phyloP scores from a whole-genome alignment of 805 yeast genomes.

The Suhomyces kilbournensis region DNA sequence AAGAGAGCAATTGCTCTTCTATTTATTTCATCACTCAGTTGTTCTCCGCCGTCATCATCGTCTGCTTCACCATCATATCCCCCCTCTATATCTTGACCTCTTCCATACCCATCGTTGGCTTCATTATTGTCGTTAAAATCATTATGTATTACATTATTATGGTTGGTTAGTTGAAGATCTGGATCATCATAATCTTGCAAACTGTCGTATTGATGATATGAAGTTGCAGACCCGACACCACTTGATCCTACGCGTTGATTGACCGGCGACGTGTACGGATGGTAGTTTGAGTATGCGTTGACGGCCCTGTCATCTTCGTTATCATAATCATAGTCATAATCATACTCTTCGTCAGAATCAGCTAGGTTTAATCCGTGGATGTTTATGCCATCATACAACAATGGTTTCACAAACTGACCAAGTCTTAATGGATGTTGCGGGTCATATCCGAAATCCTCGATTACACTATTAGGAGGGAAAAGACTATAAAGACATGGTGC shows the following conservation, averaged over 20 bases:
- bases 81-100: not conserved
- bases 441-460: constrained; percentile 23
- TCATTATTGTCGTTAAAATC: constrained; percentile 4
- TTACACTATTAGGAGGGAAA: constrained; percentile 19
- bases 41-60: constrained; percentile 4
- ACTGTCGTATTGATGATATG: constrained; percentile 1
- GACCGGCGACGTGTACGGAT: constrained; percentile 10
- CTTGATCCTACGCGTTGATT: constrained; percentile 1
- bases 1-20: constrained; percentile 79
- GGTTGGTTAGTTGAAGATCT: not conserved
- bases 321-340: constrained; percentile 5
- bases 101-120: constrained; percentile 3
- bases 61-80: constrained; percentile 7
- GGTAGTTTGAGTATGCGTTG: constrained; percentile 3
- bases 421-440: constrained; percentile 16
- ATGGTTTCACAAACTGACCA: constrained; percentile 16
- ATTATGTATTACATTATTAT: constrained; percentile 1
- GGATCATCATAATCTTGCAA: constrained; percentile 4
- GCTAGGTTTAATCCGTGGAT: constrained; percentile 6
- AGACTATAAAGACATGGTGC: not conserved
- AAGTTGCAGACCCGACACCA: not conserved
- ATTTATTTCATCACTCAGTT: constrained; percentile 36
- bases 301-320: not conserved
- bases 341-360: constrained; percentile 8
- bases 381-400: constrained; percentile 10